Evolutionary conservation across 306 rosid species (phyloP).

Genomic region (Hippophae rhamnoides): DNA sequence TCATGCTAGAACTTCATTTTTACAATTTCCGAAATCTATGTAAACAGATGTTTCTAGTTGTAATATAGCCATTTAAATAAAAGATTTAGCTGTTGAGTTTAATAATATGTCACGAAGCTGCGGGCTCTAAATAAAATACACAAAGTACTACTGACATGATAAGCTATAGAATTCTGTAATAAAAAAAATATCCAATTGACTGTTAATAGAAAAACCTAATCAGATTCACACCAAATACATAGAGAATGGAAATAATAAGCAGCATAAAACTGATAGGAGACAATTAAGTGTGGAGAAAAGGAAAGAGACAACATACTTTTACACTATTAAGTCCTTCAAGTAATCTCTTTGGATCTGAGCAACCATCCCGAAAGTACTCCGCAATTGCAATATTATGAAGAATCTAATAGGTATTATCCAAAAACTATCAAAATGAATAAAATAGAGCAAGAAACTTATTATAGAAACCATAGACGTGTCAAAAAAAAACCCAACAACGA

Average conservation of each 20-base stretch:
- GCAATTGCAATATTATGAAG: conserved; percentile 82
- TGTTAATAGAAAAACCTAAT: neutral
- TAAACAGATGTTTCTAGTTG: too few relatives aligned
- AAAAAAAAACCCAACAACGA: neutral
- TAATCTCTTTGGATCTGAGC: conserved; percentile 74
- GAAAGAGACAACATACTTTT: conserved; percentile 46
- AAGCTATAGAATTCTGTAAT: too few relatives aligned
- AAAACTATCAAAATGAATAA: neutral
- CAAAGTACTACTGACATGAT: too few relatives aligned
- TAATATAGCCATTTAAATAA: too few relatives aligned
- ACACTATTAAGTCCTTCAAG: conserved; percentile 67
- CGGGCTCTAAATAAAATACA: too few relatives aligned
- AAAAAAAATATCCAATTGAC: neutral
- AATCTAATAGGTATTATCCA: conserved; percentile 39
- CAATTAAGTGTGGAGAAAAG: neutral
- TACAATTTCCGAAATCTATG: too few relatives aligned
- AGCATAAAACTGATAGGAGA: conserved; percentile 7
- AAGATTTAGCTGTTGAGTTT: too few relatives aligned
- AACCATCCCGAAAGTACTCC: conserved; percentile 72
- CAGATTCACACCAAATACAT: neutral
- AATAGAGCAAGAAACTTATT: neutral
- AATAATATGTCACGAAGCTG: too few relatives aligned
- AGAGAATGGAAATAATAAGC: conserved; percentile 6
- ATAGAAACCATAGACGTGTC: neutral
- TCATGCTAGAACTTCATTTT: too few relatives aligned